Evolutionary conservation across 75 land plant species (phyloP), one percentile per base, ranked within the genome.

Genomic region (Larix kaempferi): DNA sequence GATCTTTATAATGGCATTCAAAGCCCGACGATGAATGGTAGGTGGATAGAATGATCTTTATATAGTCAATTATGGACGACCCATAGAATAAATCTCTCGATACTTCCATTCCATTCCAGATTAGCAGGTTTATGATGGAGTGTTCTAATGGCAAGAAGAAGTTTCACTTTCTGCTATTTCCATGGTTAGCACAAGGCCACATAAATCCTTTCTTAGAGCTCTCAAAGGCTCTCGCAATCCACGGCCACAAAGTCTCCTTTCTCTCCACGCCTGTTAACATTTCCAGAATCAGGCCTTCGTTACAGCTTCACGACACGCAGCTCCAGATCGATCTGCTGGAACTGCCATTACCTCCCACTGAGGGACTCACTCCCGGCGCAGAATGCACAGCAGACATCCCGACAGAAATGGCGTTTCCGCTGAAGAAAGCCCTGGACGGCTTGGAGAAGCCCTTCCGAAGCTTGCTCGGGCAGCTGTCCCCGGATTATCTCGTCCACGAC

Each of bases 101-200:
- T 39, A 39, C 41, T 0, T 2, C 41, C 41, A 39, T 0, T 2
- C 41, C 41, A 39, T 39, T 39, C 41, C 41, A 39, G 41, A 39
- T 39, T 0, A 4, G 5, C 5, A 39, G 5, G 41, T 39, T 39
- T 4, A 39, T 39, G 41, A 39, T 39, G 41, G 41, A 39, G 4
- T 2, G 0, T 4, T 4, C 4, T 4, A 39, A 3, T 39, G 41
- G 13, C 17, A 64, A 27, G 33, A 29, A 64, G 66, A 14, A 29
- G 29, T 29, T 64, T 29, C 73, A 60, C n/a, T 2, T 33, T 60
- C 80, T 71, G 4, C 59, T 86, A 78, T 77, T 86, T 15, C 91
- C 91, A 57, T 86, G 81, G 80, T 71, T 86, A 0, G 87, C 86
- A 3, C 59, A 80, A 3, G 92, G 92, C 55, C 92, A 90, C 78